Base-by-base conservation (phyloP, 2,329 filamentous ascomycete genomes). In the Aschersonia sp. region DNA sequence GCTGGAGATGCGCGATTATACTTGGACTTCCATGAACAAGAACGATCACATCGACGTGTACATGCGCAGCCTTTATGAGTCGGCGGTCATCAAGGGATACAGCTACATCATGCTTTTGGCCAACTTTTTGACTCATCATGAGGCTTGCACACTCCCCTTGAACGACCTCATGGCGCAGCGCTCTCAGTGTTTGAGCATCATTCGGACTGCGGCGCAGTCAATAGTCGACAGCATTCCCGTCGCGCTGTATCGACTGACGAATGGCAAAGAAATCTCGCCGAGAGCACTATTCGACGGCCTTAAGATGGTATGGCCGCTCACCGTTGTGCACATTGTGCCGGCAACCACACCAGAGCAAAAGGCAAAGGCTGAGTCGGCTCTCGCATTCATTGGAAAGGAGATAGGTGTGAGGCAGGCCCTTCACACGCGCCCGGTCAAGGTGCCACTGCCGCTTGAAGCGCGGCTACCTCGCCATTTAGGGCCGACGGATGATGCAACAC, bases 251-350 rank as follows among this genome's bases (percentile, higher is more conserved):
- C 55, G 56, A 2, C 52, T 56, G 22, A 47, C 52, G 8, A 50
- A 51, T 2, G 51, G 54, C 37, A 52, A 53, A 8, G 58, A 60
- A 44, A 54, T 54, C 37, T 55, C 62, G 8, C 65, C 64, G 29
- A 56, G 53, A 41, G 55, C 57, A 9, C 51, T 66, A 40, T 66
- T 66, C 47, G 62, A 66, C 31, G 63, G 62, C 1, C 48, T 68
- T 40, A 62, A 59, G 54, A 49, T 67, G 31, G 55, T 67, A 12
- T 68, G 64, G 61, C 66, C 66, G 7, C 56, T 67, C 22, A 60
- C 59, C 6, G 48, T 58, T 1, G 53, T 67, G 22, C 62, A 58
- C 35, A 47, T 60, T 10, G 51, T 60, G 6, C 49, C 56, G 4
- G 53, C 60, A 4, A 58, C 58, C n/a, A 54, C 57, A 32, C 48